phyloP scores from a whole-genome alignment of 176 grass and related monocot genomes.

The Juncus inflexus region DNA sequence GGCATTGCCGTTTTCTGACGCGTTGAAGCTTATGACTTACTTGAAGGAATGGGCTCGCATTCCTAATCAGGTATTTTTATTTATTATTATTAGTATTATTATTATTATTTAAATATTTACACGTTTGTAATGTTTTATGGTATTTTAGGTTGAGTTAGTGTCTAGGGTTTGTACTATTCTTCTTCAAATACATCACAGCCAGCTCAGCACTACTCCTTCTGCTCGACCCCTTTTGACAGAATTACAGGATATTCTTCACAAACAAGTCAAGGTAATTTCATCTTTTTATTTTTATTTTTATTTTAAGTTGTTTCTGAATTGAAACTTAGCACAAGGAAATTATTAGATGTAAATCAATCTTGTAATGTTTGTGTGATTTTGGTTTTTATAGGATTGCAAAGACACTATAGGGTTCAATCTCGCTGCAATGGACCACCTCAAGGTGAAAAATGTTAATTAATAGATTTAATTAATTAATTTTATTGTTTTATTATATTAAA shows the following conservation, averaged over 20 bases:
- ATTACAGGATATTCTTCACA: slow-evolving; percentile 61
- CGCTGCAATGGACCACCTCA: slow-evolving; percentile 81
- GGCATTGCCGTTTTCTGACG: slow-evolving; percentile 91
- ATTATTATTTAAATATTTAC: neutral
- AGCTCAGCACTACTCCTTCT: slow-evolving; percentile 54
- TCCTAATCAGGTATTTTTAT: slow-evolving; percentile 49
- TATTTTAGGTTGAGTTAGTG: slow-evolving; percentile 78
- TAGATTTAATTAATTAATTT: neutral
- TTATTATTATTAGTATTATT: slow-evolving; percentile 9
- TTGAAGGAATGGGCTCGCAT: slow-evolving; percentile 80
- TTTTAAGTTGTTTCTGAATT: neutral
- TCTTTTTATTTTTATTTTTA: neutral
- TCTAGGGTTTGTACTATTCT: slow-evolving; percentile 73
- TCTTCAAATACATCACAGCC: slow-evolving; percentile 91
- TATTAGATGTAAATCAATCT: too few relatives aligned
- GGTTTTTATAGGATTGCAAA: slow-evolving; percentile 53
- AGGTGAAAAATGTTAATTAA: slow-evolving; percentile 32
- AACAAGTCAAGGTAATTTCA: slow-evolving; percentile 68
- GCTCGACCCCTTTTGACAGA: slow-evolving; percentile 60
- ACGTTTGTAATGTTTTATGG: slow-evolving; percentile 14
- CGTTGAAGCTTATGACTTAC: slow-evolving; percentile 89
- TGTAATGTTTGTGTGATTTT: slow-evolving; percentile 6
- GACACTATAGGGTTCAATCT: slow-evolving; percentile 93
- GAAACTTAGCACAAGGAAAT: neutral
- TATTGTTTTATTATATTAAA: neutral